These are phyloP conservation scores for Mycena galopus DNA, from an alignment of 768 basidiomycete genomes.

Conservation along the genomic window DNA sequence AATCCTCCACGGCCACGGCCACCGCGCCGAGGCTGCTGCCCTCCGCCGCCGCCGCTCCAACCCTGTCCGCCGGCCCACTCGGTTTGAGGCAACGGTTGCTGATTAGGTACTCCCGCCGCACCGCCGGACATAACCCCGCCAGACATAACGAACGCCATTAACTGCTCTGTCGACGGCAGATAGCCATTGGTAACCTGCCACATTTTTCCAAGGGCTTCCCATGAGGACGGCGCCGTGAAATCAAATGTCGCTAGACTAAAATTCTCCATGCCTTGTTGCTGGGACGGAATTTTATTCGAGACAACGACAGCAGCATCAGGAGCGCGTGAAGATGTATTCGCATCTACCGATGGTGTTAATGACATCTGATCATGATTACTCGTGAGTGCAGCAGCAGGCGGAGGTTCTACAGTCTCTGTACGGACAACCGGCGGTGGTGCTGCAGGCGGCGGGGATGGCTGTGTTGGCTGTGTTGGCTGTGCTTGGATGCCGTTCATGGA, in stretches of 20 bases:
- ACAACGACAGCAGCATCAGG: constrained; percentile 55
- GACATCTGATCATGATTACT: constrained; percentile 59
- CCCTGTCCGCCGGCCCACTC: constrained; percentile 19
- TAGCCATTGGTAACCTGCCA: constrained; percentile 80
- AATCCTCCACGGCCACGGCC: constrained; percentile 49
- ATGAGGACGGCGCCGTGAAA: constrained; percentile 78
- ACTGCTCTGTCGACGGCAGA: constrained; percentile 78
- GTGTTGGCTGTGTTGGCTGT: constrained; percentile 40
- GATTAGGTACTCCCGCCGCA: constrained; percentile 38
- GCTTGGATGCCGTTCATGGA: constrained; percentile 28
- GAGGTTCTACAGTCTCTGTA: constrained; percentile 56
- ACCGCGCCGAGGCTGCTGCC: constrained; percentile 9
- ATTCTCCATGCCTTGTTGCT: constrained; percentile 64
- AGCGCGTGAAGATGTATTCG: constrained; percentile 68
- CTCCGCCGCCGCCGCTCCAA: constrained; percentile 13
- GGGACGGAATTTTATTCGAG: constrained; percentile 49
- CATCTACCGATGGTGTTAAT: constrained; percentile 65
- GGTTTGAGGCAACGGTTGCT: constrained; percentile 41
- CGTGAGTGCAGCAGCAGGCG: constrained; percentile 53
- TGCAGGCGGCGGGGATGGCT: constrained; percentile 38
- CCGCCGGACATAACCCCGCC: constrained; percentile 58
- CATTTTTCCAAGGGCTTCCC: constrained; percentile 85
- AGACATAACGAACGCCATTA: constrained; percentile 80
- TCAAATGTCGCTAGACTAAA: constrained; percentile 84
- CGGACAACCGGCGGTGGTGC: constrained; percentile 34